Base-by-base conservation (phyloP, 139 green algal genomes). In the Coelastrella sp. region DNA sequence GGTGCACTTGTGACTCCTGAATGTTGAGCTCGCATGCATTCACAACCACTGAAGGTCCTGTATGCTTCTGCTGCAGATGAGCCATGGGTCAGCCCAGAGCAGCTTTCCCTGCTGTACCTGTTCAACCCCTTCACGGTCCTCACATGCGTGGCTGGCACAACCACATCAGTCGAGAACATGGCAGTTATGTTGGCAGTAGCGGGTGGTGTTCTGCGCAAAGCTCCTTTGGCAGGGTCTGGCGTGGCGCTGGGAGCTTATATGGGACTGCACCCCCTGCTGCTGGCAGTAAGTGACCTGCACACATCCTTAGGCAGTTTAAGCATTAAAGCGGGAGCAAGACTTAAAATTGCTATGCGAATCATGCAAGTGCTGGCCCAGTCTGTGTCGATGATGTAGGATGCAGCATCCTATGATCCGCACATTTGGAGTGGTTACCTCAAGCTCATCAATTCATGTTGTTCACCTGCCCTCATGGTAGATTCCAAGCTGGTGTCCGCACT, bases 71-170 rank as follows among this genome's bases (percentile, higher is more conserved):
- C 16, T 80, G 68, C 85, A 90, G 85, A 83, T 60, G 85, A 20
- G 4, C 74, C 73, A 3, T 90, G 85, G 90, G 7, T 83, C 3
- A 73, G 60, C 8, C 54, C 77, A 19, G 5, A 58, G 56, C 68
- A 76, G 71, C 85, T 91, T 13, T 88, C 85, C 59, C 16, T 82
- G 54, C 11, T 80, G 13, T 96, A 94, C 92, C 88, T 95, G 23
- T 90, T 93, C 57, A 94, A 96, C 85, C 94, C 94, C 7, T 91
- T 96, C 56, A 88, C 76, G 3, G 61, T 95, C 3, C 47, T 90
- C 5, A 32, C 79, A 3, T 92, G 92, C 47, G 75, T 94, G 7
- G 84, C 73, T 19, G 92, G 93, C 16, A 93, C 78, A 32, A 91
- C 73, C 59, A 93, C 91, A 3, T 68, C 89, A 7, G 58, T 91